Evolutionary conservation across 306 rosid genomes (phyloP).

Genomic region (Alnus rubra): DNA sequence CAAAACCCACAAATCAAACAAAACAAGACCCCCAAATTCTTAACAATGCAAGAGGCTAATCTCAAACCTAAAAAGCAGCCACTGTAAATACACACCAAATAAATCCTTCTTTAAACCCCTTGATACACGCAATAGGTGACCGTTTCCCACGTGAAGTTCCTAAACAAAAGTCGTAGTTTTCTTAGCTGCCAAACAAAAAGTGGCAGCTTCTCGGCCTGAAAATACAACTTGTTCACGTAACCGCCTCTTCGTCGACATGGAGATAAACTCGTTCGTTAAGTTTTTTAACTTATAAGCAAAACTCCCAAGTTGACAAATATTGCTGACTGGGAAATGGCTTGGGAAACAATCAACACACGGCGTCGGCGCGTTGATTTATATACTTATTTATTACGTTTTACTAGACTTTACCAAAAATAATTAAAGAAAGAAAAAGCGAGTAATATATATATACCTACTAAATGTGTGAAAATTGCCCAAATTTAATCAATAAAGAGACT

Average conservation of each 20-base stretch:
- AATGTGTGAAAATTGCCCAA: no score
- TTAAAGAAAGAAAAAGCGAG: no score
- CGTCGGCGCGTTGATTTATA: background rate
- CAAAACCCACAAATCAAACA: constrained; percentile 16
- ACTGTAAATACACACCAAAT: background rate
- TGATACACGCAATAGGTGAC: no score
- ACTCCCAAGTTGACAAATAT: background rate
- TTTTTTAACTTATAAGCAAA: background rate
- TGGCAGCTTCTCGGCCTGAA: background rate
- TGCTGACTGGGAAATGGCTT: background rate
- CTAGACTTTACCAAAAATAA: background rate
- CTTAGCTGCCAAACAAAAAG: background rate
- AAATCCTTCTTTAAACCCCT: background rate
- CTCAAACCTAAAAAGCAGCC: background rate
- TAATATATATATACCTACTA: no score
- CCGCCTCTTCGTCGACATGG: constrained; percentile 38
- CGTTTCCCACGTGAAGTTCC: background rate
- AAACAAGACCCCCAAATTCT: constrained; percentile 9
- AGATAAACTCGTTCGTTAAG: background rate
- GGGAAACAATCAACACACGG: background rate
- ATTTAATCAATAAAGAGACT: no score
- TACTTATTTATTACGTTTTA: background rate
- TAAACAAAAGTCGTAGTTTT: background rate
- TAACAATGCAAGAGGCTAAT: background rate
- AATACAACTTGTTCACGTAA: constrained; percentile 32